These are phyloP conservation scores for Hamigera avellanea DNA, from an alignment of 495 filamentous ascomycete species.

Conservation along the genomic window DNA sequence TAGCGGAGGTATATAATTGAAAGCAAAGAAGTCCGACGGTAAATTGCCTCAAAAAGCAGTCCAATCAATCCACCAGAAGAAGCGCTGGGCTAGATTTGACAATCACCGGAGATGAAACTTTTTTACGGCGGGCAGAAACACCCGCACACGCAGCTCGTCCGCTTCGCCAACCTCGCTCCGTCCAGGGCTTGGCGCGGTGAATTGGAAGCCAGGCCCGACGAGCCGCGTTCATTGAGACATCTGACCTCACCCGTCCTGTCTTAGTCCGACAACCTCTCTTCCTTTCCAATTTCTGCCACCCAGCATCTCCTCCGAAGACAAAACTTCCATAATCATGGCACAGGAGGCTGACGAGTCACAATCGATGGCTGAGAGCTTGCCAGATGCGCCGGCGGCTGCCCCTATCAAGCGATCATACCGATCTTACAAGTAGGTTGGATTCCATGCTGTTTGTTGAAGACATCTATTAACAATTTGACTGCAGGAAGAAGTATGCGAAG, in stretches of 20 bases:
- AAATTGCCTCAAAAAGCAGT: too few relatives aligned
- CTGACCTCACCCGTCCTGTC: too few relatives aligned
- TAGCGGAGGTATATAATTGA: neutral
- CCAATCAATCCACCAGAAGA: too few relatives aligned
- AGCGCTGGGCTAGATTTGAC: too few relatives aligned
- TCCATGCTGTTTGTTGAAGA: neutral
- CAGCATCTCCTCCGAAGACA: too few relatives aligned
- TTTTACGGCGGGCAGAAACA: slow-evolving; percentile 15
- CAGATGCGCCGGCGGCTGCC: slow-evolving; percentile 15
- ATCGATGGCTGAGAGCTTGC: slow-evolving; percentile 17
- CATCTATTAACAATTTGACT: slow-evolving; percentile 19
- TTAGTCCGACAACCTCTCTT: too few relatives aligned
- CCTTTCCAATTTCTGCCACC: too few relatives aligned
- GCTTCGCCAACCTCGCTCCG: too few relatives aligned
- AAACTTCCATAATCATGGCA: slow-evolving; percentile 14
- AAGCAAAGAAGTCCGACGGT: slow-evolving; percentile 1
- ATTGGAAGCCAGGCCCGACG: too few relatives aligned
- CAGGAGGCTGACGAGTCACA: slow-evolving; percentile 15
- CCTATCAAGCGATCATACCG: slow-evolving; percentile 27
- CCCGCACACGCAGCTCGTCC: neutral
- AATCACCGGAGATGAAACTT: neutral
- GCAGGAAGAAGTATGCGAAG: slow-evolving; percentile 92
- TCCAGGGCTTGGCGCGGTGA: too few relatives aligned
- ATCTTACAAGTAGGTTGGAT: slow-evolving; percentile 29
- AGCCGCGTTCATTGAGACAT: too few relatives aligned